Base-by-base conservation (phyloP, 2,329 filamentous ascomycete species). In the Cadophora malorum region DNA sequence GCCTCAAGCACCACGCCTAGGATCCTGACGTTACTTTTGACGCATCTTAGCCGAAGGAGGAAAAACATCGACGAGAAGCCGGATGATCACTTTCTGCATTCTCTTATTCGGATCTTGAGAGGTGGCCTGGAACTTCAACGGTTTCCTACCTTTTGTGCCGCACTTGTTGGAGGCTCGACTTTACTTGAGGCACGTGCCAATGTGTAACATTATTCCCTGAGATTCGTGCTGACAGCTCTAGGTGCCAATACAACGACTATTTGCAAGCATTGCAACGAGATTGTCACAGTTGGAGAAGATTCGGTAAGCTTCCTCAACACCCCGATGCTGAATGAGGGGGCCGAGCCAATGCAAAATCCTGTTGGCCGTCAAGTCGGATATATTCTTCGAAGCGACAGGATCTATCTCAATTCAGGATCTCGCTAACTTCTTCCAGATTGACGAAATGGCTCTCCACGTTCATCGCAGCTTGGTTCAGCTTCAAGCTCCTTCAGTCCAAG, bases 91-190 rank as follows among this genome's bases (percentile, higher is more conserved):
- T 70, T 75, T 72, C 71, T 79, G 77, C 60, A 74, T 80, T 74
- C 76, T 64, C 64, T 76, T 0, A 10, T 72, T 47, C 79, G 75
- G 53, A 83, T 87, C 66, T 75, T 89, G 41, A 79, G 78, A 50
- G 81, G 81, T 8, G 86, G 85, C 2, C 78, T 89, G 19, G 85
- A 86, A 55, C 79, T 80, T 65, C 83, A 84, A 68, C 82, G 87
- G 9, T 90, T 90, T 73, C 86, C 88, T 53, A 81, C 86, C 4
- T 90, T 90, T 75, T 90, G 88, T 75, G 88, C 87, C 8, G 80
- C 83, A 7, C 78, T 90, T 10, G 84, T 87, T 49, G 88, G 88
- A 41, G 87, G 87, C 49, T 85, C 84, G 70, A 88, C 86, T 28
- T 76, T 90, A n/a, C 75, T 90, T n/a, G 83, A 88, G 81, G 87